phyloP scores from a whole-genome alignment of 768 basidiomycete species.

The Leucocoprinus leucothites region DNA sequence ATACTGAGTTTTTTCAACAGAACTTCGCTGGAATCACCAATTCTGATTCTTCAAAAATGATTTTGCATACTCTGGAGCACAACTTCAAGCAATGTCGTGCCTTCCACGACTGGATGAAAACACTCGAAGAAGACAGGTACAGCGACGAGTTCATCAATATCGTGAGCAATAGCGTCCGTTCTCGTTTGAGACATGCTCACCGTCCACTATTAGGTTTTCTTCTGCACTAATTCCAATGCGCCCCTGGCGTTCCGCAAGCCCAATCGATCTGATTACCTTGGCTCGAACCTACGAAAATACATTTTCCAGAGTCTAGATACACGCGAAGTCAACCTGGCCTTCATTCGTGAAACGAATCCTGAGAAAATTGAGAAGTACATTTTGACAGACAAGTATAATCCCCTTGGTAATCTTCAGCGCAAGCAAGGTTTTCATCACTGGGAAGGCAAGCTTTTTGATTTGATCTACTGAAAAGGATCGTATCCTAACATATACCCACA shows the following conservation, averaged over 20 bases:
- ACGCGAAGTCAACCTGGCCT: constrained; percentile 52
- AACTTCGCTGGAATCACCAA: constrained; percentile 79
- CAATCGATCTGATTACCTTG: constrained; percentile 56
- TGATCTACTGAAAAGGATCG: neutral
- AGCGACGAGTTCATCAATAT: constrained; percentile 65
- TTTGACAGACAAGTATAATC: constrained; percentile 61
- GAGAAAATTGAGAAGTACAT: constrained; percentile 45
- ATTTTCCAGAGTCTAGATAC: constrained; percentile 48
- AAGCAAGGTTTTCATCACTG: constrained; percentile 70
- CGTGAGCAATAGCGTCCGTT: constrained; percentile 38
- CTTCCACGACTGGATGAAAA: constrained; percentile 67
- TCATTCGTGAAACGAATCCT: constrained; percentile 32
- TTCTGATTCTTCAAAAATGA: constrained; percentile 59
- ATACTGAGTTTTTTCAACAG: constrained; percentile 35
- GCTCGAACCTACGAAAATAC: constrained; percentile 62
- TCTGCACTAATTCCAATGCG: constrained; percentile 62
- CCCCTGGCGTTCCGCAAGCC: constrained; percentile 60
- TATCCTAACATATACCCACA: constrained; percentile 5
- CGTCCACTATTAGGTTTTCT: constrained; percentile 57
- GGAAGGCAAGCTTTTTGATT: constrained; percentile 48
- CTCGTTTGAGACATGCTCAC: neutral
- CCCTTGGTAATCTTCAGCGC: constrained; percentile 63
- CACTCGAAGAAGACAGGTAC: constrained; percentile 43
- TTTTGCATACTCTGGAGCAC: constrained; percentile 65
- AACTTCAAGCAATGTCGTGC: constrained; percentile 79